Base-by-base conservation (phyloP, 169 alveolate genomes). In the Babesia sp. region DNA sequence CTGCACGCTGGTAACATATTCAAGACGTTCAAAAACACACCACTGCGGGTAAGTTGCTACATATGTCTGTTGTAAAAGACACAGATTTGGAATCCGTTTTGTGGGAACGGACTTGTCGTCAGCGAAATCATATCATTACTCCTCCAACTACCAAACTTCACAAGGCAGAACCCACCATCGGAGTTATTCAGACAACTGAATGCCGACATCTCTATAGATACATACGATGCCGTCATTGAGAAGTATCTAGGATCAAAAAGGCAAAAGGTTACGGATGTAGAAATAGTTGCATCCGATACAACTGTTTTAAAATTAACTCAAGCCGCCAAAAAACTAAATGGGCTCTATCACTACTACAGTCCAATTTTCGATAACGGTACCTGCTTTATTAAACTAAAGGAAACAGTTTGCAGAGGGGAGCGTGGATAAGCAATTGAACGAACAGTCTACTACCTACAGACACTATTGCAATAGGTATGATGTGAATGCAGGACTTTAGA, bases 41-140 rank as follows among this genome's bases (percentile, higher is more conserved):
- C 66, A 11, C 39, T 51, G 11, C 28, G 34, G 70, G 70, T 55
- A 36, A 29, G 68, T 31, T 1, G 8, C 36, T 3, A 18, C 45
- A 1, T 26, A 0, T 6, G 0, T 24, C 18, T 14, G 39, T 20
- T 26, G 20, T 34, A 53, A 36, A 2, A 3, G 34, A 8, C 44
- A 20, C 41, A 78, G 87, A 51, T 81, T 12, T 81, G 89, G 89
- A 73, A 71, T 34, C 89, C 89, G 28, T 81, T 81, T 48, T 81
- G 89, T 29, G 85, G 82, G 8, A 81, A 71, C 79, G 89, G 89
- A 12, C 46, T 64, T 0, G 44, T 81, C 11, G 53, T 61, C 18
- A 33, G 78, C 34, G 89, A 81, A 61, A 67, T 81, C 9, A 46
- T 72, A 20, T 34, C 81, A 9, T 33, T 61, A 57, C 33, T 81